Conservation (phyloP, 1,284 basidiomycete genomes). For the Chalciporus sp. region DNA sequence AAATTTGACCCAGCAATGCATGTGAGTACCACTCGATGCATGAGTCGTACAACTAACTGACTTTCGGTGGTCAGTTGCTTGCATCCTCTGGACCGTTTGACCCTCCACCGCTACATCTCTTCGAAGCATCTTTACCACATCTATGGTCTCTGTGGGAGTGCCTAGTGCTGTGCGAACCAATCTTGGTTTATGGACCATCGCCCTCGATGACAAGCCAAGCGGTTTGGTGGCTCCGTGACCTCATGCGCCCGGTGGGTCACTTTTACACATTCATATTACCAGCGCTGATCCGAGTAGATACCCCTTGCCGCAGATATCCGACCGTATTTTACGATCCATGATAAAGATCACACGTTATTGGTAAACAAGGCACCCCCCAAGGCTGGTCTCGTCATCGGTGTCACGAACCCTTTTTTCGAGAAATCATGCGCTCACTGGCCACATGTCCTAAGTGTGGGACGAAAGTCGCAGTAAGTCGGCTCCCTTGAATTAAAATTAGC, state of each 20-base stretch:
- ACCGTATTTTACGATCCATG: constrained; percentile 96
- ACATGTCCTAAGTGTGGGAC: constrained; percentile 76
- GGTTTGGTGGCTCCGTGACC: constrained; percentile 89
- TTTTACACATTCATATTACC: not conserved
- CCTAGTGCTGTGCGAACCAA: constrained; percentile 83
- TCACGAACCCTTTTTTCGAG: constrained; percentile 94
- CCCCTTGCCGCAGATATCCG: constrained; percentile 86
- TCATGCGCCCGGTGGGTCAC: constrained; percentile 76
- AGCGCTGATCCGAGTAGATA: constrained; percentile 49
- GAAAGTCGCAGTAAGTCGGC: constrained; percentile 42
- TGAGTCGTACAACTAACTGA: not conserved
- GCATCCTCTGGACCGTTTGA: constrained; percentile 73
- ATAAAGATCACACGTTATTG: constrained; percentile 76
- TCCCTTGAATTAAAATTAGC: not conserved
- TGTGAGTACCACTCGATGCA: constrained; percentile 35
- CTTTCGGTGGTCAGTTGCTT: constrained; percentile 57
- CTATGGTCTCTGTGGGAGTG: constrained; percentile 97
- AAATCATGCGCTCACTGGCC: constrained; percentile 92
- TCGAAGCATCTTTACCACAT: constrained; percentile 75
- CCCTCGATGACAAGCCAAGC: constrained; percentile 82
- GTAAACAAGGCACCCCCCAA: constrained; percentile 86
- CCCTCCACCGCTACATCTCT: constrained; percentile 71
- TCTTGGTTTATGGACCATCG: constrained; percentile 84
- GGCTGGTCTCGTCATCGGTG: constrained; percentile 83
- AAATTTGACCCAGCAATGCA: constrained; percentile 50